Percentiles rank a stretch among this genome's conserved stretches.
These are phyloP conservation scores for Penicillium sp. DNA, from an alignment of 2,329 filamentous ascomycete genomes.

Conservation along the genomic window DNA sequence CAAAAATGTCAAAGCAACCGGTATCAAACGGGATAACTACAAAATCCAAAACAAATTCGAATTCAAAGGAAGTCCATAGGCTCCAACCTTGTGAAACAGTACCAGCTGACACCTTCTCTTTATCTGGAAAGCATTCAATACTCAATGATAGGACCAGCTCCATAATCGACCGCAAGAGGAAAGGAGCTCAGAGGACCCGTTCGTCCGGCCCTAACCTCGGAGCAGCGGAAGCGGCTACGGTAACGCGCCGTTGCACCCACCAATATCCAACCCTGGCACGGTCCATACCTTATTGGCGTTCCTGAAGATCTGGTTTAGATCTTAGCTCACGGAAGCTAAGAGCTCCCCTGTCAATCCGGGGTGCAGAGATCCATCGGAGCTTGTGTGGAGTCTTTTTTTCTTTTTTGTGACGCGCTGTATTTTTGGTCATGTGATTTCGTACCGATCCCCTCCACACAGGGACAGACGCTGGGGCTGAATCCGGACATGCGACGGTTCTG, in stretches of 20 bases:
- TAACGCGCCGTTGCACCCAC: conserved; percentile 6
- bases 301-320: conserved; percentile 14
- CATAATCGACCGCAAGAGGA: neutral
- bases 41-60: neutral
- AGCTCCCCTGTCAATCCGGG: conserved; percentile 18
- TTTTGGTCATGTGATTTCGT: conserved; percentile 9
- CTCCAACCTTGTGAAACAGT: neutral
- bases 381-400: conserved; percentile 20
- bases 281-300: conserved; percentile 20
- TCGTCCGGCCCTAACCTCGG: conserved; percentile 18
- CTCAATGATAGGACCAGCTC: neutral
- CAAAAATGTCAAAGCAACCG: neutral
- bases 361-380: conserved; percentile 16
- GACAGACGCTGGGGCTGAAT: neutral
- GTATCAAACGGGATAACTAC: neutral
- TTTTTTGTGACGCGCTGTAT: conserved; percentile 9
- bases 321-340: conserved; percentile 7
- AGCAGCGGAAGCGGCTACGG: conserved; percentile 15
- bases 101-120: neutral
- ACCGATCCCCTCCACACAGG: neutral
- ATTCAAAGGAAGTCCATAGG: neutral
- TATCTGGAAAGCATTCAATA: neutral
- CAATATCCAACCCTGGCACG: conserved; percentile 11
- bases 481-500: too few species aligned
- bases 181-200: conserved; percentile 4